Evolutionary conservation across 78 protist genomes (phyloP), one percentile per base, ranked within the genome.

Genomic region (Dictyostelium capitatum): DNA sequence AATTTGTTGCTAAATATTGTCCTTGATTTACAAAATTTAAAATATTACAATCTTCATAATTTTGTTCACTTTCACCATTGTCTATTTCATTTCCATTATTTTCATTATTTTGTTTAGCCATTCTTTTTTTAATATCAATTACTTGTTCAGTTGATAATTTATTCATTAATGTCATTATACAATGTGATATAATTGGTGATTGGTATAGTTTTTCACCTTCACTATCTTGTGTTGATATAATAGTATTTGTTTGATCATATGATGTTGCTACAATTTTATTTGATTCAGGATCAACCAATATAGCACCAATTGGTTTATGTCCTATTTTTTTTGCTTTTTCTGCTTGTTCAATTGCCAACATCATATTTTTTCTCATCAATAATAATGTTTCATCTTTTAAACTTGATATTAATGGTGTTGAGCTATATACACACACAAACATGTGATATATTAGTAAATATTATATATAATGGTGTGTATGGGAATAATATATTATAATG

Each of bases 391-490:
- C 28, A 77, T 74, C 64, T 9, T 84, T 80, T 41, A 84, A 43
- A 25, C 57, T 84, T 15, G 67, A 50, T 50, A 84, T 51, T 65
- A 84, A 74, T 74, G 91, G 91, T 46, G 91, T 84, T 25, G 91
- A 84, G 28, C 91, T 83, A 28, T 19, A n/a, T n/a, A n/a, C n/a
- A n/a, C n/a, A n/a, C n/a, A n/a, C n/a, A n/a, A n/a, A n/a, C n/a
- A n/a, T n/a, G 6, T 7, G 19, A 9, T n/a, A 72, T 41, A 25
- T 72, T 32, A 41, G 14, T 64, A 25, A 15, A 64, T n/a, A n/a
- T n/a, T n/a, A n/a, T n/a, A n/a, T n/a, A n/a, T n/a, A n/a, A n/a
- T n/a, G n/a, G n/a, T n/a, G n/a, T n/a, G n/a, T n/a, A n/a, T n/a
- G n/a, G n/a, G n/a, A n/a, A n/a, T 37, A 8, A 5, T 25, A 8